phyloP scores from a whole-genome alignment of 345 rosid genomes.

The Cardiospermum halicacabum region DNA sequence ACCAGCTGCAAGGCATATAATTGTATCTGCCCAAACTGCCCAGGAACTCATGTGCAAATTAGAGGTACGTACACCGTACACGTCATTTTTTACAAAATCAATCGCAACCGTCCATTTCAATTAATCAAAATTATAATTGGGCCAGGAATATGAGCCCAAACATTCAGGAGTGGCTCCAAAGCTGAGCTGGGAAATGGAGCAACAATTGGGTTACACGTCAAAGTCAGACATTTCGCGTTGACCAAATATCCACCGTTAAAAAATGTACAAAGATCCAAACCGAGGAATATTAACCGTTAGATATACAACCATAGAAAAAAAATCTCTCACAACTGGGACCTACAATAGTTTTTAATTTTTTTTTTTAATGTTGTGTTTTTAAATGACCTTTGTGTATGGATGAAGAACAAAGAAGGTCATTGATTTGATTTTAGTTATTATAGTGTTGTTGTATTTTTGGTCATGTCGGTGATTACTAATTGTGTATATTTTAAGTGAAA shows the following conservation, averaged over 20 bases:
- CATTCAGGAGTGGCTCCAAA: slow-evolving; percentile 46
- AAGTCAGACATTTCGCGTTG: slow-evolving; percentile 54
- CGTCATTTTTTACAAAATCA: not conserved
- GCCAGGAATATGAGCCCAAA: slow-evolving; percentile 52
- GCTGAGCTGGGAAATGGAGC: slow-evolving; percentile 64
- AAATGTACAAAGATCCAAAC: not conserved
- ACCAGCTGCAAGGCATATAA: slow-evolving; percentile 67
- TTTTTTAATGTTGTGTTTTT: not conserved
- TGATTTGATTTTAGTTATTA: slow-evolving; percentile 11
- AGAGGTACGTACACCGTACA: slow-evolving; percentile 34
- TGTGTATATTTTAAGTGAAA: slow-evolving; percentile 6
- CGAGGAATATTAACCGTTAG: slow-evolving; percentile 17
- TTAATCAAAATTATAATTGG: not conserved
- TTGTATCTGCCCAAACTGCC: slow-evolving; percentile 70
- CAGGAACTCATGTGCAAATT: slow-evolving; percentile 70
- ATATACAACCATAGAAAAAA: slow-evolving; percentile 1
- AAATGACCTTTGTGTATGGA: slow-evolving; percentile 18
- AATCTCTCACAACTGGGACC: slow-evolving; percentile 8
- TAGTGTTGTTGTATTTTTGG: not conserved
- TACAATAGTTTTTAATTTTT: slow-evolving; percentile 21
- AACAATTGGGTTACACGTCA: slow-evolving; percentile 44
- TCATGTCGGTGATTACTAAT: slow-evolving; percentile 21
- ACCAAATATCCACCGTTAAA: slow-evolving; percentile 9
- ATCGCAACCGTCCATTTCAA: not conserved
- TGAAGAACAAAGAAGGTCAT: slow-evolving; percentile 4